Conservation (phyloP, 495 filamentous ascomycete genomes). For the Tuber brumale region DNA sequence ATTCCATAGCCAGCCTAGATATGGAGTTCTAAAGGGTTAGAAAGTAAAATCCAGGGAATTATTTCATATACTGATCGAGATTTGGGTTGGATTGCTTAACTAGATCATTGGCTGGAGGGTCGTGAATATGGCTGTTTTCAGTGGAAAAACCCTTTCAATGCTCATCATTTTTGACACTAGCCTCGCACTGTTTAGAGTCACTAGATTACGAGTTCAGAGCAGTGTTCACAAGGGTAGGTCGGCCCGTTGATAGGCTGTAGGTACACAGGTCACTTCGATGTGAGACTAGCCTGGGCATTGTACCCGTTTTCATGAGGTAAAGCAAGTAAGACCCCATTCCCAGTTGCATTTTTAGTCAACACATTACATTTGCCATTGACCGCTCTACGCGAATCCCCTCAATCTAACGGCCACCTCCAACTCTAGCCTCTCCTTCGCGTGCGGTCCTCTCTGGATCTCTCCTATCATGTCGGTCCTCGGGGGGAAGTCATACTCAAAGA, state of each 20-base stretch:
- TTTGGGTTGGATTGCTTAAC: too few species aligned
- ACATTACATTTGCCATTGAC: not conserved
- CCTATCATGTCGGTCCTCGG: too few species aligned
- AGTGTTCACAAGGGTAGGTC: not conserved
- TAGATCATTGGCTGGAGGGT: too few species aligned
- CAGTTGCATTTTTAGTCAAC: not conserved
- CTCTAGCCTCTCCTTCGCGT: slow-evolving; percentile 23
- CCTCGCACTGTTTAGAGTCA: not conserved
- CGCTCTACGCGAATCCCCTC: not conserved
- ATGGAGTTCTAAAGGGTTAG: too few species aligned
- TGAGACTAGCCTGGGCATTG: not conserved
- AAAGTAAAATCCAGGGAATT: too few species aligned
- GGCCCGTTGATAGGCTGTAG: not conserved
- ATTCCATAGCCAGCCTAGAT: too few species aligned
- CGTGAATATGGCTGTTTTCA: too few species aligned
- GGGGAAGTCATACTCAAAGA: too few species aligned
- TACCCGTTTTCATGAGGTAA: not conserved
- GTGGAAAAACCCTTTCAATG: too few species aligned
- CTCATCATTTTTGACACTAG: too few species aligned
- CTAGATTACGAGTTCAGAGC: not conserved
- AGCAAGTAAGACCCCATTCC: not conserved
- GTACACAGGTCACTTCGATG: not conserved
- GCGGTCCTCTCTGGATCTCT: too few species aligned
- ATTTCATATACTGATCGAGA: too few species aligned
- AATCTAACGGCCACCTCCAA: slow-evolving; percentile 29